Evolutionary conservation across 805 yeast species (phyloP).

Genomic region (Nematodospora valgi): DNA sequence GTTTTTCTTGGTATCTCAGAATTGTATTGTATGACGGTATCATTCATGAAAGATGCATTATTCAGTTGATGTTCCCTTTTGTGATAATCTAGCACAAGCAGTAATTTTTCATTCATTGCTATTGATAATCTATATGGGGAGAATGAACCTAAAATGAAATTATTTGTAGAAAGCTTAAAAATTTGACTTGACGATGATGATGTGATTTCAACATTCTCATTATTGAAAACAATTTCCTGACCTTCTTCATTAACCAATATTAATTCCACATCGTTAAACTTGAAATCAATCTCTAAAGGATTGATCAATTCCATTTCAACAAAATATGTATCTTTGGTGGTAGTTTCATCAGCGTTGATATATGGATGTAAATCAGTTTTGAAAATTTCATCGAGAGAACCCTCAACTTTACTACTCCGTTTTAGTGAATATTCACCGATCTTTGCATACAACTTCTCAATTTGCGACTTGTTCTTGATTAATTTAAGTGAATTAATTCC

Average conservation of each 20-base stretch:
- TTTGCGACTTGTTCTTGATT: conserved; percentile 14
- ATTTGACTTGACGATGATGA: conserved; percentile 1
- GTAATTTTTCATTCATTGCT: conserved; percentile 7
- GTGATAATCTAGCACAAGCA: conserved; percentile 3
- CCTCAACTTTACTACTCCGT: conserved; percentile 12
- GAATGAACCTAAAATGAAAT: conserved; percentile 13
- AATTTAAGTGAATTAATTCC: conserved; percentile 11
- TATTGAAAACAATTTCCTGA: conserved; percentile 1
- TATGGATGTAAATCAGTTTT: conserved; percentile 31
- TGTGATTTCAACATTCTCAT: conserved; percentile 5
- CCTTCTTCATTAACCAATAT: conserved; percentile 13
- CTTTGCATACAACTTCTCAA: conserved; percentile 8
- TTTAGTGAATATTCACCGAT: conserved; percentile 20
- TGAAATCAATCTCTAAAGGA: conserved; percentile 20
- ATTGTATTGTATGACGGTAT: conserved; percentile 5
- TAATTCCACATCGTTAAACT: conserved; percentile 19
- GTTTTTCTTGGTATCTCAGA: neutral
- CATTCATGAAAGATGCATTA: conserved; percentile 5
- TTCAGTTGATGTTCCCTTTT: conserved; percentile 3
- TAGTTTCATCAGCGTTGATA: conserved; percentile 26
- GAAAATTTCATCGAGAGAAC: conserved; percentile 34
- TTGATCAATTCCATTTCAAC: conserved; percentile 33
- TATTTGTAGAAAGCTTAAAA: conserved; percentile 9
- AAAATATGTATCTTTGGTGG: conserved; percentile 29
- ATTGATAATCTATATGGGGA: conserved; percentile 5